Percentiles rank a stretch among this genome's conserved stretches.
Evolutionary conservation across 2,329 filamentous ascomycete genomes (phyloP).

Genomic region (Ramularia endophylla): DNA sequence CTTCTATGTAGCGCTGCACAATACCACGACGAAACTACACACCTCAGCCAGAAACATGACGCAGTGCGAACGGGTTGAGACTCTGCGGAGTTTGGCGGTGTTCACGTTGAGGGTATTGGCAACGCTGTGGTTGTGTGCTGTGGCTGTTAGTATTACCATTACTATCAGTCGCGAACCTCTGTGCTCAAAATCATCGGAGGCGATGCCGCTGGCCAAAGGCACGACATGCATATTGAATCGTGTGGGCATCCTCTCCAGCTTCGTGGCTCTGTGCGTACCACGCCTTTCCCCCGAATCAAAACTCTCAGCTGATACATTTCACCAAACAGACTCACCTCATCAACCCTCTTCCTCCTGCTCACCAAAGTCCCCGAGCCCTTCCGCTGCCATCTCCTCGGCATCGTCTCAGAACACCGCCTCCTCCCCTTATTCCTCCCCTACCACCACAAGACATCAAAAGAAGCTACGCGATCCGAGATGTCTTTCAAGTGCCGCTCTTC

Average conservation of each 20-base stretch:
- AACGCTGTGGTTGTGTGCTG: conserved; percentile 22
- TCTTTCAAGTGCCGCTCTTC: conserved; percentile 29
- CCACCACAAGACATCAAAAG: conserved; percentile 13
- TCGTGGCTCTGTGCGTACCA: conserved; percentile 21
- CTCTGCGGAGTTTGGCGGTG: conserved; percentile 14
- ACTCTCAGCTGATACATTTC: conserved; percentile 3
- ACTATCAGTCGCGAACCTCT: conserved; percentile 18
- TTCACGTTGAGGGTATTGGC: conserved; percentile 15
- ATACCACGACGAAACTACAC: conserved; percentile 13
- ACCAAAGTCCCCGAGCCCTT: conserved; percentile 21
- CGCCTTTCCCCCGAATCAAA: background rate
- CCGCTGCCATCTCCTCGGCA: conserved; percentile 22
- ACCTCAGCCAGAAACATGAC: conserved; percentile 9
- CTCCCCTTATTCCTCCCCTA: conserved; percentile 20
- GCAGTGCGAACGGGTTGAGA: conserved; percentile 14
- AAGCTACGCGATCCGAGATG: conserved; percentile 22
- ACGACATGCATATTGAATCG: conserved; percentile 24
- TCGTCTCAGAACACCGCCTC: conserved; percentile 14
- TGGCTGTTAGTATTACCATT: conserved; percentile 21
- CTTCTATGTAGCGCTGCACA: conserved; percentile 17
- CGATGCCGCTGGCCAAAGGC: conserved; percentile 15
- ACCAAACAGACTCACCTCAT: conserved; percentile 19
- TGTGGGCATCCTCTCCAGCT: conserved; percentile 18
- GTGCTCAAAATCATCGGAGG: conserved; percentile 6
- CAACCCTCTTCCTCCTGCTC: conserved; percentile 21